phyloP scores from a whole-genome alignment of 2,329 filamentous ascomycete genomes.

The Phialemonium atrogriseum region DNA sequence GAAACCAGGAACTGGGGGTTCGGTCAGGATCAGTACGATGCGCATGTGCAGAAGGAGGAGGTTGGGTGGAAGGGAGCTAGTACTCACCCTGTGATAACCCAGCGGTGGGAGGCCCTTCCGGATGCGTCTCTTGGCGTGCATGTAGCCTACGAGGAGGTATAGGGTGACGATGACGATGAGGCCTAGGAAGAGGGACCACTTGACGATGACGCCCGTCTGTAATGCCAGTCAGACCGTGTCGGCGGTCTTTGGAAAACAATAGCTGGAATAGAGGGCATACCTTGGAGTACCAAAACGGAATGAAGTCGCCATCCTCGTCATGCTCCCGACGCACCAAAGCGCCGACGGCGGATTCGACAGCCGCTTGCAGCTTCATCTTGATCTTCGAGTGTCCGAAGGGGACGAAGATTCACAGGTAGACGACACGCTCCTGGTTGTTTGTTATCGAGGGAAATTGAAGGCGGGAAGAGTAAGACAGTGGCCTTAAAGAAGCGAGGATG shows the following conservation, averaged over 20 bases:
- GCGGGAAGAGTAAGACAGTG: neutral
- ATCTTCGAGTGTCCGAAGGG: too few relatives aligned
- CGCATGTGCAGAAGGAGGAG: neutral
- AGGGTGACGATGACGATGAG: conserved; percentile 49
- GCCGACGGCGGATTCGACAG: conserved; percentile 1
- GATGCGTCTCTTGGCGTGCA: conserved; percentile 61
- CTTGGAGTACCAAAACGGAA: conserved; percentile 30
- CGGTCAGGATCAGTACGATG: conserved; percentile 1
- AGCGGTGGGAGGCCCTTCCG: conserved; percentile 57
- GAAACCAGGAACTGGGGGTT: conserved; percentile 41
- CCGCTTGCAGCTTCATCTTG: neutral
- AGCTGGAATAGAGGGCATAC: conserved; percentile 15
- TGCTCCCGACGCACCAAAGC: neutral
- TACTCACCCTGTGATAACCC: conserved; percentile 59
- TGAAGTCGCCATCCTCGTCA: conserved; percentile 18
- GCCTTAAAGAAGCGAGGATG: neutral
- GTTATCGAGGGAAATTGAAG: neutral
- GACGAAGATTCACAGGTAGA: too few relatives aligned
- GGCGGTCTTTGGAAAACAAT: neutral
- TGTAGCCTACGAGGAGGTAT: conserved; percentile 60
- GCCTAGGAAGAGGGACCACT: conserved; percentile 61
- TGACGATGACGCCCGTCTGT: conserved; percentile 56
- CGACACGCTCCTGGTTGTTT: too few relatives aligned
- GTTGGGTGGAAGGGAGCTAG: neutral
- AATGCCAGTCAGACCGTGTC: neutral